A percentile compares a stretch with the other conserved stretches of the same genome.
Conservation (phyloP, 225 moss, liverwort and hornwort species). For the Climacium dendroides region DNA sequence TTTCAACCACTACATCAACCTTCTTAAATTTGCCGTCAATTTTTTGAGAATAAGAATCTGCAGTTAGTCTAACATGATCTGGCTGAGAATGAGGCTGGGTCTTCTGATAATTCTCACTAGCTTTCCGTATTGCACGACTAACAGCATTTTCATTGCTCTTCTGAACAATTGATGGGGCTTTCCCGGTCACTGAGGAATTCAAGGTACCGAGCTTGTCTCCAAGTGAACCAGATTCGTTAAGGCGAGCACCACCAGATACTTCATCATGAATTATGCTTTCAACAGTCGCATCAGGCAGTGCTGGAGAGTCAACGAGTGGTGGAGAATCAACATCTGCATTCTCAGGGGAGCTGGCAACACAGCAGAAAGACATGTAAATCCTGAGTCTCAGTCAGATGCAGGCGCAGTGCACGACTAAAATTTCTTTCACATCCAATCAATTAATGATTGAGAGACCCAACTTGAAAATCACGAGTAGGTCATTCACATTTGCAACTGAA, state of each 20-base stretch:
- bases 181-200: constrained; percentile 16
- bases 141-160: constrained; percentile 70
- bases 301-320: constrained; percentile 67
- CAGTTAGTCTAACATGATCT: constrained; percentile 18
- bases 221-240: constrained; percentile 16
- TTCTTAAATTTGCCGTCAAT: constrained; percentile 11
- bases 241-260: constrained; percentile 5
- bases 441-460: background rate
- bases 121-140: constrained; percentile 85
- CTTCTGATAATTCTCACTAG: constrained; percentile 49
- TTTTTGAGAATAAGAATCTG: constrained; percentile 12
- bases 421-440: background rate
- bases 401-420: background rate
- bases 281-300: constrained; percentile 34
- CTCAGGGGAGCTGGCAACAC: constrained; percentile 66
- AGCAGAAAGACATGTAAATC: constrained; percentile 1
- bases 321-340: constrained; percentile 77
- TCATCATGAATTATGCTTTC: constrained; percentile 34
- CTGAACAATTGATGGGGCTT: constrained; percentile 38
- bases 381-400: background rate
- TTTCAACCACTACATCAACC: constrained; percentile 28
- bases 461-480: background rate
- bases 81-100: constrained; percentile 29
- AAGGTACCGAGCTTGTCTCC: constrained; percentile 27
- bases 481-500: background rate